phyloP scores from a whole-genome alignment of 257 asterid species.

The Solanum etuberosum region DNA sequence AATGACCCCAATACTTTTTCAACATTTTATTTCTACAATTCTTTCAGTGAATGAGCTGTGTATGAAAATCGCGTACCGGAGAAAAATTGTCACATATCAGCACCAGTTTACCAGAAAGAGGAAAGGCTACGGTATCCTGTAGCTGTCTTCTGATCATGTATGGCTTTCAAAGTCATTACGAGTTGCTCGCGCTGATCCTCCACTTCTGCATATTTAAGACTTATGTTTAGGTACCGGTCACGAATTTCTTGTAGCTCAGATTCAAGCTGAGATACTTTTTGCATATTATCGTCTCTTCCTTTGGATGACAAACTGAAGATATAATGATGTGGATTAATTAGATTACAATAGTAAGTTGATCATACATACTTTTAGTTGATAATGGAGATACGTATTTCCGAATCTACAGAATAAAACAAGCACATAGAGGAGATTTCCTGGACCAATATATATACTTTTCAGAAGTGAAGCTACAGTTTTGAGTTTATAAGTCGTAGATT shows the following conservation, averaged over 20 bases:
- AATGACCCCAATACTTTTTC: background rate
- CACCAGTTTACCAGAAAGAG: background rate
- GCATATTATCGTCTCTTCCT: background rate
- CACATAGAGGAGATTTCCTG: background rate
- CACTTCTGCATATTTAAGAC: constrained; percentile 39
- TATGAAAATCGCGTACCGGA: background rate
- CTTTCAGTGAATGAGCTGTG: background rate
- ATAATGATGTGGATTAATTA: background rate
- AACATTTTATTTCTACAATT: background rate
- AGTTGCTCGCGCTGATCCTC: constrained; percentile 37
- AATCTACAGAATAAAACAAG: background rate
- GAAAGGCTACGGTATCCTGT: background rate
- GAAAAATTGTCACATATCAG: background rate
- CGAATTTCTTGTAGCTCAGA: constrained; percentile 32
- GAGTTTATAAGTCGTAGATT: background rate
- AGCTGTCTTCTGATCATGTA: background rate
- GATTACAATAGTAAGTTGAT: background rate
- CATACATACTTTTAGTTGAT: background rate
- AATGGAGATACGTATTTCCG: background rate
- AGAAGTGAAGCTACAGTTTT: background rate
- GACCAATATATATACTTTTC: background rate
- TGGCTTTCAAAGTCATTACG: constrained; percentile 28
- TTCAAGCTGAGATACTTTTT: constrained; percentile 16
- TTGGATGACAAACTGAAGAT: background rate
- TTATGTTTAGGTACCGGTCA: constrained; percentile 32